These are phyloP conservation scores for Mortierella sp. DNA, from an alignment of 371 early-diverging fungal genomes.

Conservation along the genomic window DNA sequence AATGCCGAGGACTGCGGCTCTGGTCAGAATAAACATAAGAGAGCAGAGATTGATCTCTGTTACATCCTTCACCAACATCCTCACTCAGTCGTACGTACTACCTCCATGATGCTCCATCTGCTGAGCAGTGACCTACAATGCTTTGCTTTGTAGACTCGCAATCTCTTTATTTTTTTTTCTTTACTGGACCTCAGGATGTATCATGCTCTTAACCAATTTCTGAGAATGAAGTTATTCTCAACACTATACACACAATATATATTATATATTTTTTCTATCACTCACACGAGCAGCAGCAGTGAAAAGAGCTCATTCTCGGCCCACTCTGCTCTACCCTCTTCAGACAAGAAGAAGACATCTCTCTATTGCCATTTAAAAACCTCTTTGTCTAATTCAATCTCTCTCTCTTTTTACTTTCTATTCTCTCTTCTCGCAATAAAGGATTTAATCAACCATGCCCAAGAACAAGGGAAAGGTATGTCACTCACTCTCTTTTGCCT, in stretches of 20 bases:
- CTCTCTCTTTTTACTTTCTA: not conserved
- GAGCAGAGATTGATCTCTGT: slow-evolving; percentile 10
- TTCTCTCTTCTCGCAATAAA: not conserved
- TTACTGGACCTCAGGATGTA: not conserved
- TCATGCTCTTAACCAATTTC: not conserved
- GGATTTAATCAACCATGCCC: slow-evolving; percentile 70
- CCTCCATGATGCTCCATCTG: not conserved
- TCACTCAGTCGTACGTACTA: slow-evolving; percentile 21
- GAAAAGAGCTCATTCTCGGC: no score
- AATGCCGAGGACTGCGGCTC: slow-evolving; percentile 8
- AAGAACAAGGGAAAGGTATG: slow-evolving; percentile 93
- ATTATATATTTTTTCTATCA: no score
- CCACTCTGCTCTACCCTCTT: no score
- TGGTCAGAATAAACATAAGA: slow-evolving; percentile 20
- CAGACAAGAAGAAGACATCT: not conserved
- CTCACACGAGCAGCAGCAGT: no score
- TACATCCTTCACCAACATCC: slow-evolving; percentile 9
- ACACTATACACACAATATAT: no score
- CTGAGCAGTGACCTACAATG: not conserved
- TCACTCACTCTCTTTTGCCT: no score
- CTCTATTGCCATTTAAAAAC: not conserved
- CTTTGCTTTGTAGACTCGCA: not conserved
- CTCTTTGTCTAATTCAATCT: slow-evolving; percentile 11
- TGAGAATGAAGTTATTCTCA: no score
- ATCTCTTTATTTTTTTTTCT: not conserved